These are phyloP conservation scores for Haematococcus sp. DNA, from an alignment of 139 green algal genomes.

Conservation along the genomic window DNA sequence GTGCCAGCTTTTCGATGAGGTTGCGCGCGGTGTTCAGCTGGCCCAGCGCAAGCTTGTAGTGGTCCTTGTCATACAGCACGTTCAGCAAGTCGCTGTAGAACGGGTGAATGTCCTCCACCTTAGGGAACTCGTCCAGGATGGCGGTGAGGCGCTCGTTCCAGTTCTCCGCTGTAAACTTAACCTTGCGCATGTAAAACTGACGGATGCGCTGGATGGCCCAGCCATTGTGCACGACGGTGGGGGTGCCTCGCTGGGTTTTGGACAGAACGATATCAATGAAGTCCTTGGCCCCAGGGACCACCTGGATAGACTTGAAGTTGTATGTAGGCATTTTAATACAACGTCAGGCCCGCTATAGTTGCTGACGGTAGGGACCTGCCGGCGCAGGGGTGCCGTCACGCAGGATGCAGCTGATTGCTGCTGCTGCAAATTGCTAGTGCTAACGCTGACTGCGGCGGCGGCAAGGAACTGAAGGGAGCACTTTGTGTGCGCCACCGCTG, in stretches of 20 bases:
- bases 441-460: too few species aligned
- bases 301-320: conserved; percentile 95
- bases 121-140: conserved; percentile 98
- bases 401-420: neutral
- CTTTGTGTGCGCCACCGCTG: too few species aligned
- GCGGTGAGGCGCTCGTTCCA: conserved; percentile 91
- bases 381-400: too few species aligned
- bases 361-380: too few species aligned
- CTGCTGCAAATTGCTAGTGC: neutral
- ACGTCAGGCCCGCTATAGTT: neutral
- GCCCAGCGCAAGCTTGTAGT: conserved; percentile 99
- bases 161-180: conserved; percentile 90
- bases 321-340: conserved; percentile 72
- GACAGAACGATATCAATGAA: conserved; percentile 98
- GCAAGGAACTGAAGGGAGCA: too few species aligned
- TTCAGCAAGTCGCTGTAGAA: conserved; percentile 99
- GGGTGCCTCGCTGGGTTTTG: conserved; percentile 95
- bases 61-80: conserved; percentile 99
- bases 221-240: conserved; percentile 97
- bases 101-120: conserved; percentile 98
- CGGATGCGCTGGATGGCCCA: conserved; percentile 94
- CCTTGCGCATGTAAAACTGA: conserved; percentile 99
- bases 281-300: conserved; percentile 90
- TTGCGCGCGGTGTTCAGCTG: conserved; percentile 92
- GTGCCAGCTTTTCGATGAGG: conserved; percentile 91